Evolutionary conservation across 139 green algal genomes (phyloP), one percentile per base, ranked within the genome.

Genomic region (Tetraselmis striata): DNA sequence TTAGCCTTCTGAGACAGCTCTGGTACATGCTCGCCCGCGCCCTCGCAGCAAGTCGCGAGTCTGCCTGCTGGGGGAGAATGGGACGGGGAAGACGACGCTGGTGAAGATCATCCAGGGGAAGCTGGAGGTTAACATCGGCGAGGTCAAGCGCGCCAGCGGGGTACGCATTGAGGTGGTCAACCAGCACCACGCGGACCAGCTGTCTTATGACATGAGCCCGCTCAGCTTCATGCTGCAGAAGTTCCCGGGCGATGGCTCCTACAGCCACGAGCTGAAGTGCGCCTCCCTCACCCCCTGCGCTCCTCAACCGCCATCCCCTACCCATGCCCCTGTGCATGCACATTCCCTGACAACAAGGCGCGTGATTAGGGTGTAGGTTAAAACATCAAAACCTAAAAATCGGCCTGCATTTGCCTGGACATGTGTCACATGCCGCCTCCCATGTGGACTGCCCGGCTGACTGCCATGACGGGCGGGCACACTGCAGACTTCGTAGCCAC

Each of bases 131-230:
- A 77, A 11, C 23, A 28, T 77, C 5, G 74, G 74, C 5, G n/a
- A 28, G 25, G 26, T 77, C 2, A 28, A 77, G 74, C 74, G 26
- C 25, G n/a, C 74, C 5, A 77, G 2, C 5, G 74, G 74, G 74
- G 26, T 77, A 31, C 77, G 83, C 31, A 45, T 87, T 1, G 77
- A 29, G 29, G 29, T 84, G n/a, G 83, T 87, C 1, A 87, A 87
- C 29, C 84, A 87, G 80, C 80, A 87, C 76, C 84, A 87, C 80
- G 84, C 77, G 59, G 84, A 87, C 0, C 80, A 85, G 59, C 32
- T 87, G 2, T 59, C 79, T 0, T 81, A 77, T 76, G 80, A 81
- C 5, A 84, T 32, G 77, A 84, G 76, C 22, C 79, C 84, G 45
- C 78, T 87, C 23, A 23, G 25, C 75, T 84, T 85, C 23, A 83